Base-by-base conservation (phyloP, 1,284 basidiomycete species). In the Puccinia coronata region DNA sequence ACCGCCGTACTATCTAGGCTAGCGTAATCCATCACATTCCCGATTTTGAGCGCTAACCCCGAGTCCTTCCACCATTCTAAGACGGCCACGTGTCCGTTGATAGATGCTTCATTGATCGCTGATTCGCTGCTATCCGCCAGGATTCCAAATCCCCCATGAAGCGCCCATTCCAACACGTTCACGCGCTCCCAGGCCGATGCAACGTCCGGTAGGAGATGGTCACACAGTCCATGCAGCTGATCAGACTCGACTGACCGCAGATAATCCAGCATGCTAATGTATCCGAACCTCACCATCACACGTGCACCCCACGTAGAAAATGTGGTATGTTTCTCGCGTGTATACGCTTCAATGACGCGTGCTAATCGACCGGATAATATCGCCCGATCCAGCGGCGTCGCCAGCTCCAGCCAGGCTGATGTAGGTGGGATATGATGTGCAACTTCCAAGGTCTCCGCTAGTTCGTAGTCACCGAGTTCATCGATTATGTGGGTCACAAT, bases 1-100 rank as follows among this genome's bases (percentile, higher is more conserved):
- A 82, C 82, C 59, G 84, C 76, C 49, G 20, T 47, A 23, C 92
- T 91, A 12, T 91, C 90, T 9, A 89, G 90, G 84, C 90, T 91
- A 34, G 92, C 92, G 88, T 90, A 90, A 85, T 93, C 92, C 89
- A 93, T 91, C 31, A 91, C 92, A 53, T 92, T 90, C 2, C 93
- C 92, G 53, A 93, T 90, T 85, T 92, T 92, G 82, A 94, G 89
- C 9, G 89, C 89, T 43, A 93, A 86, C 3, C 87, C 87, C 12
- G 86, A 86, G 47, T 85, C 84, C 55, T 90, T 90, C 92, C 92
- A 94, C 92, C 93, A 94, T 61, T 92, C 91, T 51, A 94, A 89
- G 4, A 93, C 90, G n/a, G 88, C 85, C 2, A 89, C 89, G 43
- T 92, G 90, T 6, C 85, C 80, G 84, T 84, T 31, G 82, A 84